Conservation (phyloP, 1,139 yeast genomes). For the Diutina siamensis region DNA sequence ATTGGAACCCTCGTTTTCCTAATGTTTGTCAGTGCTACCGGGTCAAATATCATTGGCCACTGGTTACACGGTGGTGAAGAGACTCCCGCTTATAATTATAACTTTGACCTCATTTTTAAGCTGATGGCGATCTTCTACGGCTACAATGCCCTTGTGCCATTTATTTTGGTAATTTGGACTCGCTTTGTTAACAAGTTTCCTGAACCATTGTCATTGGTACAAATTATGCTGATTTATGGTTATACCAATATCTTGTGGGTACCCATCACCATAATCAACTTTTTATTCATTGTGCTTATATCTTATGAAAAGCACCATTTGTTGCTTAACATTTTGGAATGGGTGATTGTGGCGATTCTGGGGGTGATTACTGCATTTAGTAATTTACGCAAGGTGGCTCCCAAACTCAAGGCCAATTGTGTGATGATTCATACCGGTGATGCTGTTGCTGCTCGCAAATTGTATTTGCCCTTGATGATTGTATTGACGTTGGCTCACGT, state of each 20-base stretch:
- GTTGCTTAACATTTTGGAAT: constrained; percentile 28
- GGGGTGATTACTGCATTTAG: constrained; percentile 39
- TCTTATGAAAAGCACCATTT: constrained; percentile 24
- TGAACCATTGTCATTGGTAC: constrained; percentile 27
- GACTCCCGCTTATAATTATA: constrained; percentile 39
- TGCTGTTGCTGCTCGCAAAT: neutral
- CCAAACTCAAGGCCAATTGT: constrained; percentile 17
- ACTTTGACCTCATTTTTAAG: constrained; percentile 50
- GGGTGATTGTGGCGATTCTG: constrained; percentile 36
- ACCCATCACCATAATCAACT: constrained; percentile 55
- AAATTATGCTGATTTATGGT: constrained; percentile 55
- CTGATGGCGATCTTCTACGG: constrained; percentile 64
- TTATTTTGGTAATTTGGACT: constrained; percentile 36
- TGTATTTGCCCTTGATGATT: neutral
- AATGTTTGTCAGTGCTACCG: constrained; percentile 64
- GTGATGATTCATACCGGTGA: constrained; percentile 6
- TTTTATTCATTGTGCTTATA: constrained; percentile 34
- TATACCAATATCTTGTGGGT: constrained; percentile 73
- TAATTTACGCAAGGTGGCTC: constrained; percentile 31
- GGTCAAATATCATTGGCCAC: constrained; percentile 29
- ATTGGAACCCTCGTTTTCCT: constrained; percentile 66
- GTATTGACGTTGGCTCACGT: constrained; percentile 1
- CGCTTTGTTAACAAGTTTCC: constrained; percentile 33
- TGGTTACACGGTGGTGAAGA: constrained; percentile 30
- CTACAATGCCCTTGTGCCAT: constrained; percentile 56